These are phyloP conservation scores for Malassezia psittaci DNA, from an alignment of 1,284 basidiomycete species.

Conservation along the genomic window DNA sequence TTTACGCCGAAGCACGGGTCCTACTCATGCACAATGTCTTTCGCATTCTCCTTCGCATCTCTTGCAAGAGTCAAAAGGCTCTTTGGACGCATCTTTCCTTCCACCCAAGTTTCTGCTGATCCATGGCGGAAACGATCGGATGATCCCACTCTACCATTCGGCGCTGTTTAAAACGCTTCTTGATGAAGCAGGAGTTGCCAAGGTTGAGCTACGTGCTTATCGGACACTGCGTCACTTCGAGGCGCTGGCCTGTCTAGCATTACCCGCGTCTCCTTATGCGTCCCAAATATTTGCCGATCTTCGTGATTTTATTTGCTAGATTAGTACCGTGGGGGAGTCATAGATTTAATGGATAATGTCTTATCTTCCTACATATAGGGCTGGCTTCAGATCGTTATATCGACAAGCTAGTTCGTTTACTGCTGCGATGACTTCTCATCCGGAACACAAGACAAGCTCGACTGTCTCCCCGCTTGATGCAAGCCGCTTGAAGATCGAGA, in stretches of 20 bases:
- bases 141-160: constrained; percentile 47
- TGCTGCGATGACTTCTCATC: neutral
- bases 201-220: constrained; percentile 46
- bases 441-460: neutral
- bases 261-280: neutral
- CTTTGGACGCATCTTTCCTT: constrained; percentile 45
- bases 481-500: constrained; percentile 14
- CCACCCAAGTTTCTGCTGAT: constrained; percentile 48
- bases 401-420: neutral
- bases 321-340: neutral
- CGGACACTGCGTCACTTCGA: constrained; percentile 40
- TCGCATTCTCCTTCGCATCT: constrained; percentile 49
- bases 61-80: constrained; percentile 48
- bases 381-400: neutral
- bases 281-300: neutral
- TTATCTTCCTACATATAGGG: too few species aligned
- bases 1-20: constrained; percentile 46
- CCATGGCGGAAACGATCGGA: constrained; percentile 48
- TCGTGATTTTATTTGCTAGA: neutral
- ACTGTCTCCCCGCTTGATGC: constrained; percentile 10
- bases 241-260: constrained; percentile 2
- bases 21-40: constrained; percentile 48
- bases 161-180: constrained; percentile 49
- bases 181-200: constrained; percentile 47
- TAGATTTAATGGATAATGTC: neutral